These are phyloP conservation scores for Aspergillus panamensis DNA, from an alignment of 495 filamentous ascomycete species.

Conservation along the genomic window DNA sequence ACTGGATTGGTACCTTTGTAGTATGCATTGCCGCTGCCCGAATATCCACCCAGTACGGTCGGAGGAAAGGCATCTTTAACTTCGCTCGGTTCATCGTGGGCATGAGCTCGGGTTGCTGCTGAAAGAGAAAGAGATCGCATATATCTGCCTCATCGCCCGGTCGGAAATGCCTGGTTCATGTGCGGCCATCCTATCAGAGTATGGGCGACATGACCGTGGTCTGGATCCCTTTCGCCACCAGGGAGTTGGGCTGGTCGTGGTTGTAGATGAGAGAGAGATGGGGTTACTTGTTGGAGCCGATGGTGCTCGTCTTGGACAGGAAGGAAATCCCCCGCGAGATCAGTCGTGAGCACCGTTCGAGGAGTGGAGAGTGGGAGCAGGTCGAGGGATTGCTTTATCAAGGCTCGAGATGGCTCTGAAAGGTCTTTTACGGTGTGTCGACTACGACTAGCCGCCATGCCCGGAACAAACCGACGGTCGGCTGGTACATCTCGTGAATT, in stretches of 20 bases:
- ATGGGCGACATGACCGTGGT: conserved; percentile 49
- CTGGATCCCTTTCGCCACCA: conserved; percentile 26
- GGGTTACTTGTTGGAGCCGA: conserved; percentile 62
- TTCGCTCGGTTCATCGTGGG: conserved; percentile 57
- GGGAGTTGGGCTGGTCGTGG: conserved; percentile 38
- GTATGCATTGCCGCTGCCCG: neutral
- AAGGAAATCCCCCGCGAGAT: neutral
- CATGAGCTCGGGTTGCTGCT: conserved; percentile 58
- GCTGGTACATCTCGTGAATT: no score
- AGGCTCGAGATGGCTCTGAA: neutral
- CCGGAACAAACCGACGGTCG: no score
- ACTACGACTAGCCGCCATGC: no score
- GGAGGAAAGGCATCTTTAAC: conserved; percentile 55
- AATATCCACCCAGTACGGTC: conserved; percentile 5
- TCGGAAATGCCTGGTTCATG: conserved; percentile 61
- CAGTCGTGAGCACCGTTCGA: neutral
- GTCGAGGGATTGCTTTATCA: neutral
- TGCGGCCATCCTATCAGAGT: conserved; percentile 61
- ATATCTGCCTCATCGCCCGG: conserved; percentile 59
- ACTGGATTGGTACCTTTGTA: conserved; percentile 17
- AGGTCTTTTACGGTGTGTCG: no score
- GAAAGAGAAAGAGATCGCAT: conserved; percentile 61
- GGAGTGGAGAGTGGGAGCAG: neutral
- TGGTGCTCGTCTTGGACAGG: conserved; percentile 56
- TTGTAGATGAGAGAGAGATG: conserved; percentile 61